These are phyloP conservation scores for Magnolia sinica DNA, from an alignment of 164 flowering plant species.

Conservation along the genomic window DNA sequence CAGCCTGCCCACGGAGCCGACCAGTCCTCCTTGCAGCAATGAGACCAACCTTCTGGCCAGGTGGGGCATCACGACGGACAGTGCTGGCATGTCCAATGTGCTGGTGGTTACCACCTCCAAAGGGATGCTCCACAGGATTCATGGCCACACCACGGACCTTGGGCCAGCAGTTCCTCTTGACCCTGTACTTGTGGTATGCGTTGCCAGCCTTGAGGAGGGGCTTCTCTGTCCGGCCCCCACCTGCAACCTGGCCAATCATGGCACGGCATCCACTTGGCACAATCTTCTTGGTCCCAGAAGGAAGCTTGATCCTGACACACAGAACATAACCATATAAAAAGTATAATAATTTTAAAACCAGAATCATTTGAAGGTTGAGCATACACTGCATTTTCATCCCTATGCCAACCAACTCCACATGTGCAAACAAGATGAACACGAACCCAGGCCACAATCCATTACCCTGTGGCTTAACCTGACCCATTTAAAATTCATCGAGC, in stretches of 20 bases:
- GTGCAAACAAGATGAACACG: too few relatives aligned
- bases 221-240: slow-evolving; percentile 62
- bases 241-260: slow-evolving; percentile 62
- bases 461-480: too few relatives aligned
- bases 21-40: slow-evolving; percentile 59
- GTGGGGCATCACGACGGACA: slow-evolving; percentile 56
- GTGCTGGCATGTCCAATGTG: slow-evolving; percentile 63
- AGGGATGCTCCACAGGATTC: slow-evolving; percentile 70
- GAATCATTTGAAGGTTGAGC: too few relatives aligned
- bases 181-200: slow-evolving; percentile 55
- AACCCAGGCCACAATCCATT: too few relatives aligned
- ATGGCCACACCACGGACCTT: slow-evolving; percentile 73
- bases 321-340: neutral
- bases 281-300: slow-evolving; percentile 61
- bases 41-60: slow-evolving; percentile 66
- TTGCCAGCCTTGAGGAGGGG: slow-evolving; percentile 58
- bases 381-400: too few relatives aligned
- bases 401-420: too few relatives aligned
- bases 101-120: slow-evolving; percentile 66
- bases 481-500: too few relatives aligned
- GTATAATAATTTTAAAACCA: too few relatives aligned
- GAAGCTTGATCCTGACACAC: slow-evolving; percentile 43
- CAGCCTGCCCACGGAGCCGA: slow-evolving; percentile 56
- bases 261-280: slow-evolving; percentile 57
- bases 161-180: slow-evolving; percentile 69